Base-by-base conservation (phyloP, 129 eudicot genomes). In the Chrysanthemum lavandulifolium region DNA sequence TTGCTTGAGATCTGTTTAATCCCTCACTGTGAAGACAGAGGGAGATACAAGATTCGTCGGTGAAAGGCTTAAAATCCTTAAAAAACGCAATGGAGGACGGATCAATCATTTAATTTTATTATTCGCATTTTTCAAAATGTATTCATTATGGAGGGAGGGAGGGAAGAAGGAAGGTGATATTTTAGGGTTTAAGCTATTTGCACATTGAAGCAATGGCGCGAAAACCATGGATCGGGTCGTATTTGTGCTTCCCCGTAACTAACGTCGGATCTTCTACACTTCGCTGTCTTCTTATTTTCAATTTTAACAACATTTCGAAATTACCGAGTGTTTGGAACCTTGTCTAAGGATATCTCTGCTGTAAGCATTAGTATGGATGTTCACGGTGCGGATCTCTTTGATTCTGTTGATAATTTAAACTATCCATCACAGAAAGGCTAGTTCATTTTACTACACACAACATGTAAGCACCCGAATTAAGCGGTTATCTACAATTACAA, bases 51-150 rank as follows among this genome's bases (percentile, higher is more conserved):
- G 82, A 82, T 77, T 83, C 84, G 92, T 78, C 92, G 88, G 92
- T 84, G 92, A 76, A 66, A 60, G 1, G 10, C 8, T 5, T 3
- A 2, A 6, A 40, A 40, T 48, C 83, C 89, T 89, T 73, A 63
- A 87, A 82, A 68, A 78, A 55, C 86, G 92, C 92, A 89, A 81
- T 79, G 79, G 76, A 83, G 86, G 75, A 69, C 95, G 97, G 95
- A 84, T 85, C 95, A 58, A 55, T 23, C 76, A 83, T 80, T 78
- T 82, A 86, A 40, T 79, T 60, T 50, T 29, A 29, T 29, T 29
- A 29, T 29, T 29, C 31, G 31, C 31, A 29, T 29, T 40, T 6
- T 40, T 40, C 45, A 40, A 40, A 40, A 40, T 36, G 0, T 36
- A 36, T 36, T 36, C 45, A 40, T 40, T 40, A 29, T 29, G 31